Base-by-base conservation (phyloP, 768 basidiomycete species). In the Suillus spraguei region DNA sequence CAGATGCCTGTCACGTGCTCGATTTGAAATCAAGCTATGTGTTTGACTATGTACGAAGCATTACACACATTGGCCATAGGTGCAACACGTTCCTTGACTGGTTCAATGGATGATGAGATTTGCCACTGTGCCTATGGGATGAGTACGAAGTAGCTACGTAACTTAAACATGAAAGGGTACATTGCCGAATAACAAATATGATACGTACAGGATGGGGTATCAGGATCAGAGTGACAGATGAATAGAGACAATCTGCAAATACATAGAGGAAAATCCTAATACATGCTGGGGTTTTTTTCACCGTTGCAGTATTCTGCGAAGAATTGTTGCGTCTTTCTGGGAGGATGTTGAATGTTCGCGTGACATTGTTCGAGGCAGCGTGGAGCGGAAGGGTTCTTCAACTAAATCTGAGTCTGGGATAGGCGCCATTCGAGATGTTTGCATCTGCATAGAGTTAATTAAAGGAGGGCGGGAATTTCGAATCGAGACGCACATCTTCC, bases 391-490 rank as follows among this genome's bases (percentile, higher is more conserved):
- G 35, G 81, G 80, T 65, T 83, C 83, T 38, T 80, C 78, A 38
- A 80, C 76, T 35, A 79, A 70, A n/a, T 73, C 75, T 47, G 66
- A 65, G 35, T 77, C 79, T 17, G 85, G 81, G 44, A 82, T 78
- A 10, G 84, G 81, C 20, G 85, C 81, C 55, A 90, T 85, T 62
- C 89, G 81, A 22, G 84, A 82, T 65, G 85, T 82, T 74, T 89
- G 87, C 84, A 89, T 83, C 90, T 91, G 69, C 22, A 53, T 55
- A 64, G 60, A 60, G 61, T 63, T 39, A 64, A 44, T 47, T 35
- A 33, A 38, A 39, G 63, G 5, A 58, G 60, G 44, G 36, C 20
- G 13, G 52, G 38, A 28, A 38, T 55, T 38, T 36, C 38, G 11
- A 39, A 16, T 28, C 13, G 33, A 36, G 8, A 69, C 82, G 60